Evolutionary conservation across 345 rosid species (phyloP).

Genomic region (Citropsis articulata): DNA sequence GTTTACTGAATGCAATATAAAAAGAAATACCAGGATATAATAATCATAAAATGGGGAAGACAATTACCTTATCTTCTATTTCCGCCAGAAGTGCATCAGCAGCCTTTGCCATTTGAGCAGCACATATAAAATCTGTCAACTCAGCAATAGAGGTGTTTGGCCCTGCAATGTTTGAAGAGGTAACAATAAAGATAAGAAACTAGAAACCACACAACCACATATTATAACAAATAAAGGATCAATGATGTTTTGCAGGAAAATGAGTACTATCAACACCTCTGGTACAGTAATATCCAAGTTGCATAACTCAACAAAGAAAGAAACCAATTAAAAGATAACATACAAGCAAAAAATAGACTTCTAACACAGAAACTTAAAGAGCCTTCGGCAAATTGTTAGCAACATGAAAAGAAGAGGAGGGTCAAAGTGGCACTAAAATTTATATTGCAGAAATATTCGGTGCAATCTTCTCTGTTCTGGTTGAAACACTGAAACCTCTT

Average conservation of each 20-base stretch:
- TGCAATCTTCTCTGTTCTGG: neutral
- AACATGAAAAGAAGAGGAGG: neutral
- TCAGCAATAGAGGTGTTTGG: slow-evolving; percentile 49
- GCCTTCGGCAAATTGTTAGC: too few relatives aligned
- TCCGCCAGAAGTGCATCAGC: slow-evolving; percentile 48
- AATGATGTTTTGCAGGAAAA: slow-evolving; percentile 2
- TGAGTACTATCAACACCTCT: neutral
- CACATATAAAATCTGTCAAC: slow-evolving; percentile 75
- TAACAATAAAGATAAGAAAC: slow-evolving; percentile 5
- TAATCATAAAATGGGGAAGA: neutral
- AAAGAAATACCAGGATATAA: neutral
- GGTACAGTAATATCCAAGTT: too few relatives aligned
- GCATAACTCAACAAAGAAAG: neutral
- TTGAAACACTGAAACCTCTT: neutral
- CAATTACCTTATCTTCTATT: slow-evolving; percentile 51
- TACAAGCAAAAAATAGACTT: neutral
- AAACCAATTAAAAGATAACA: neutral
- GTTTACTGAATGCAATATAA: neutral
- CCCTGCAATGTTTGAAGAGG: slow-evolving; percentile 42
- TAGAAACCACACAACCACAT: neutral
- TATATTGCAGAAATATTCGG: neutral
- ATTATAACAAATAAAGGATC: neutral
- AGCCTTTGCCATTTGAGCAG: slow-evolving; percentile 71
- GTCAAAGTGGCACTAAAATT: neutral
- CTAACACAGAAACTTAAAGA: neutral